Percentiles rank a stretch among this genome's conserved stretches.
These are phyloP conservation scores for Zostera marina DNA, from an alignment of 116 monocot genomes.

Conservation along the genomic window DNA sequence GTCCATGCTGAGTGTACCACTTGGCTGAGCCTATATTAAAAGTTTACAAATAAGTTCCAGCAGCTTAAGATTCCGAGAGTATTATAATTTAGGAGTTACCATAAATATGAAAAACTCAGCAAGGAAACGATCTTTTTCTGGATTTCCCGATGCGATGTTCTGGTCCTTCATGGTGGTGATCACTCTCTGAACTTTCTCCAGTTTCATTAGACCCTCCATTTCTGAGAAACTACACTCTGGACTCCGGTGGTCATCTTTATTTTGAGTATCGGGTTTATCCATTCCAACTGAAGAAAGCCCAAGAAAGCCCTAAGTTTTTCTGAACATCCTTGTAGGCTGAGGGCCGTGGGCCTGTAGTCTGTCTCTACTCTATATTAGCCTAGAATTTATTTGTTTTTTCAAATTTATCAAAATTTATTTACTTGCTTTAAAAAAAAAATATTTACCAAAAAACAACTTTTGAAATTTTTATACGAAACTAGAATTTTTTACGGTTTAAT, in stretches of 20 bases:
- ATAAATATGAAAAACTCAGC: slow-evolving; percentile 61
- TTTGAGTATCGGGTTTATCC: neutral
- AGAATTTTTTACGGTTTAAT: too few relatives aligned
- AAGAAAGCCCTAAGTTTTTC: too few relatives aligned
- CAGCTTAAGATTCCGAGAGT: neutral
- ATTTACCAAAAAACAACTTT: too few relatives aligned
- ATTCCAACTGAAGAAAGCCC: too few relatives aligned
- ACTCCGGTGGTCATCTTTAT: neutral
- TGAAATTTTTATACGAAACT: too few relatives aligned
- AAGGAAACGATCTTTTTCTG: slow-evolving; percentile 57
- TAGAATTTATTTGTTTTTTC: too few relatives aligned
- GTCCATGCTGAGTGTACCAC: slow-evolving; percentile 26
- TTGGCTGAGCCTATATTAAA: slow-evolving; percentile 32
- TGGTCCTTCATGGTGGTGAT: slow-evolving; percentile 33
- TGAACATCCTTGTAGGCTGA: too few relatives aligned
- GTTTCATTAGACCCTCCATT: slow-evolving; percentile 44
- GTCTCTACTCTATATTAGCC: too few relatives aligned
- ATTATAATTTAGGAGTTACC: slow-evolving; percentile 15
- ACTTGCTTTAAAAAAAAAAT: too few relatives aligned
- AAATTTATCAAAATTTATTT: too few relatives aligned
- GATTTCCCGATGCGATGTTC: slow-evolving; percentile 28
- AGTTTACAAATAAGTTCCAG: too few relatives aligned
- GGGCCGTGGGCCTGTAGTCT: too few relatives aligned
- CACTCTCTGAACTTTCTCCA: slow-evolving; percentile 50
- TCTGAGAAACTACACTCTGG: neutral